Conservation (phyloP, 2,329 filamentous ascomycete species). For the Exophiala mesophila region DNA sequence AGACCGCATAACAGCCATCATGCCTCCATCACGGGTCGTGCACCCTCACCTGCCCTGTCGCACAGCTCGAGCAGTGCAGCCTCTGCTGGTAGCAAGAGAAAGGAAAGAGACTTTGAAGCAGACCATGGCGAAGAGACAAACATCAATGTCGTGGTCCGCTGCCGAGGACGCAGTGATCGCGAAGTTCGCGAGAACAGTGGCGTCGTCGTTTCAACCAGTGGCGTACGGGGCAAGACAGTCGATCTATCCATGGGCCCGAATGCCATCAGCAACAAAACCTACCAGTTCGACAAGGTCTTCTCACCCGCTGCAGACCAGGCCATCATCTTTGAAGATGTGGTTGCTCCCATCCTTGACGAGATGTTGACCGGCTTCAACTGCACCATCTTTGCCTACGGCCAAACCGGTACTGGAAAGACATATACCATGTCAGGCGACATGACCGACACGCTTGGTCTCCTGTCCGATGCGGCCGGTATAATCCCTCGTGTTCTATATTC, state of each 20-base stretch:
- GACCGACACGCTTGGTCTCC: constrained; percentile 74
- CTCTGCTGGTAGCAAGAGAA: constrained; percentile 67
- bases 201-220: constrained; percentile 82
- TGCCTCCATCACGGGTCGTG: constrained; percentile 49
- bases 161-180: constrained; percentile 84
- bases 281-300: constrained; percentile 95
- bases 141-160: constrained; percentile 95
- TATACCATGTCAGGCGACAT: constrained; percentile 99
- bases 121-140: constrained; percentile 78
- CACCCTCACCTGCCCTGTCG: constrained; percentile 67
- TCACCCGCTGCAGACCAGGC: constrained; percentile 89
- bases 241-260: constrained; percentile 89
- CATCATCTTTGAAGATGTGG: constrained; percentile 93
- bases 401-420: constrained; percentile 96
- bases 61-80: constrained; percentile 53
- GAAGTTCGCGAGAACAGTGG: constrained; percentile 93
- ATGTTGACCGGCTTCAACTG: constrained; percentile 95
- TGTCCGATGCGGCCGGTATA: constrained; percentile 89
- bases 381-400: constrained; percentile 97
- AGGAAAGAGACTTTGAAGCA: constrained; percentile 76
- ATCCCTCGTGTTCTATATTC: constrained; percentile 86
- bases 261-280: constrained; percentile 90
- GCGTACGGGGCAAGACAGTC: constrained; percentile 77
- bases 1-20: constrained; percentile 39
- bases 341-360: constrained; percentile 89